Evolutionary conservation across 192 early-diverging fungal genomes (phyloP), one percentile per base, ranked within the genome.

Genomic region (Coemansia sp.): DNA sequence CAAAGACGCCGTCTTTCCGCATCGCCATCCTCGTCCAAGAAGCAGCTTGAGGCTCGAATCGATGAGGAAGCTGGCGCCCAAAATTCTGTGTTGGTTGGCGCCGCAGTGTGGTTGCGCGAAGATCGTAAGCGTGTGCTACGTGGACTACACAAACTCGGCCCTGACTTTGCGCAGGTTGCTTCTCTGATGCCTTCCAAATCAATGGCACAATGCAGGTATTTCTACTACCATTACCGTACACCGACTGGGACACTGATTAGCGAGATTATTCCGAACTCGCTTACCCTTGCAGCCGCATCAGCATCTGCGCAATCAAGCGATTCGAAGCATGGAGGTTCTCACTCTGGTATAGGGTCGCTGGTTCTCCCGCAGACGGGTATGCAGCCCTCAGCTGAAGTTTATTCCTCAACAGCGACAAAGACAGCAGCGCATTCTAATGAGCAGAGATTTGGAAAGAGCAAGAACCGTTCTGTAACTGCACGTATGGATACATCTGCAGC

Each of bases 221-320:
- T 91, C 68, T 93, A 89, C 67, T 84, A 89, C 71, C 88, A 91
- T 61, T 90, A 90, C 71, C 89, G 88, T 40, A 88, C 90, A 2
- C 78, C 78, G 12, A 54, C 47, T 1, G 78, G 78, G 8, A 37
- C 39, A 12, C 36, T 75, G 63, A 43, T 80, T 7, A 75, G 78
- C 55, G 72, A 74, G 51, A 49, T 66, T 11, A 66, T 76, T 18
- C 52, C 67, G 6, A 62, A 48, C 45, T 37, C 58, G 18, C 41
- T 62, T 52, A 39, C 63, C n/a, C 59, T 54, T 1, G 54, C 21
- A 1, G 45, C 62, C 15, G 51, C 59, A 0, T 12, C 58, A 37
- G 41, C 71, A 41, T 12, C 61, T 12, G 63, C 63, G 5, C 32
- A 59, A 5, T 37, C 18, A 42, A 40, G 19, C 39, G 57, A 59